A percentile compares a stretch with the other conserved stretches of the same genome.
Conservation (phyloP, 257 asterid species). For the Solanum lycopersicoides region DNA sequence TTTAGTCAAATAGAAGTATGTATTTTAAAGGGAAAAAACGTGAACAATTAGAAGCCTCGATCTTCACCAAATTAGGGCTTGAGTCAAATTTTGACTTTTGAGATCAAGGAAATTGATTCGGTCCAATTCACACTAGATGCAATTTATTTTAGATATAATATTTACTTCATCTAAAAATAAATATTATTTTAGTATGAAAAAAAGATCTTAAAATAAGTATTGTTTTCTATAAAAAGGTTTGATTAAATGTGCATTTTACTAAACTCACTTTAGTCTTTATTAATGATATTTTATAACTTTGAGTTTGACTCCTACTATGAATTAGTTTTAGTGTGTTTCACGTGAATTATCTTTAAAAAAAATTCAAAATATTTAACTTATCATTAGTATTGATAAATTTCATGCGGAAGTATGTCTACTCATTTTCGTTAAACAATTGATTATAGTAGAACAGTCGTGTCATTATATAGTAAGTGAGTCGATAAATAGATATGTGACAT, state of each 20-base stretch:
- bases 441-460: too few species aligned
- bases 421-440: too few species aligned
- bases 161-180: too few species aligned
- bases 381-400: neutral
- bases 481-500: too few species aligned
- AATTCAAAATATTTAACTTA: neutral
- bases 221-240: too few species aligned
- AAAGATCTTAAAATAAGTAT: too few species aligned
- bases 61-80: neutral
- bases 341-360: neutral
- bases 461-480: too few species aligned
- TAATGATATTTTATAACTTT: too few species aligned
- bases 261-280: neutral
- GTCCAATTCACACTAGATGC: neutral
- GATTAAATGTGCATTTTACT: neutral
- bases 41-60: neutral
- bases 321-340: too few species aligned
- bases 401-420: neutral
- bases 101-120: neutral
- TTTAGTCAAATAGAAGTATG: neutral
- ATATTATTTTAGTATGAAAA: too few species aligned
- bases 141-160: neutral
- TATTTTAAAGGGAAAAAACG: neutral
- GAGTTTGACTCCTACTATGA: neutral
- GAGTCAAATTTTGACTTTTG: neutral